Evolutionary conservation across 768 basidiomycete species (phyloP).

Genomic region (Lactifluus pinguis): DNA sequence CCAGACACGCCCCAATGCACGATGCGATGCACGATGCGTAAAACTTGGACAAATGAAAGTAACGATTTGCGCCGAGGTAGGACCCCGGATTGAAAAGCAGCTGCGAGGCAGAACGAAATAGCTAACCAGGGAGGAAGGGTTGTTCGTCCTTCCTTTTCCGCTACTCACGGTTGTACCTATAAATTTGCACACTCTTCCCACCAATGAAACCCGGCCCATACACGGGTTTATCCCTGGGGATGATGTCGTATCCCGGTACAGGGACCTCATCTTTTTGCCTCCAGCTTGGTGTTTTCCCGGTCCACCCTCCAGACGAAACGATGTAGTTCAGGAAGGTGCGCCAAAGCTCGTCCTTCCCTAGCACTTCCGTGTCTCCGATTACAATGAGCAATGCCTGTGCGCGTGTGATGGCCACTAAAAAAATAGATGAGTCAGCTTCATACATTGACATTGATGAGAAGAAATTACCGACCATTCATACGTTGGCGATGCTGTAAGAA

Average conservation of each 20-base stretch:
- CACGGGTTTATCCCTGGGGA: not conserved
- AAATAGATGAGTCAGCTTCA: not conserved
- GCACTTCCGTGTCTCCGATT: conserved; percentile 49
- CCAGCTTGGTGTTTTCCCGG: conserved; percentile 33
- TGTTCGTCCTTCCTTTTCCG: not conserved
- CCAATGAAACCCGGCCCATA: conserved; percentile 4
- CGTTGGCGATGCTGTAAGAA: conserved; percentile 30
- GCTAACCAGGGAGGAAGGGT: not conserved
- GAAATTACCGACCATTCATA: conserved; percentile 29
- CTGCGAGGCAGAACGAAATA: no score
- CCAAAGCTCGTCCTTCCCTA: conserved; percentile 54
- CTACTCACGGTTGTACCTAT: not conserved
- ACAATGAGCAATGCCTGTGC: conserved; percentile 56
- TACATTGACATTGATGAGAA: not conserved
- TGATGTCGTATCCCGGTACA: not conserved
- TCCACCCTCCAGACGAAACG: conserved; percentile 43
- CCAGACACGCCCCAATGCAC: no score
- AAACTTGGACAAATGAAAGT: no score
- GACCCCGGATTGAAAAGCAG: no score
- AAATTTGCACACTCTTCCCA: conserved; percentile 2
- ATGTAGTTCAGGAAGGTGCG: conserved; percentile 50
- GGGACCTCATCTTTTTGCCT: conserved; percentile 21
- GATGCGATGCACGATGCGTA: no score
- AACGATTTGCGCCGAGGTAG: no score
- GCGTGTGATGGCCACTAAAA: conserved; percentile 54